phyloP scores from a whole-genome alignment of 805 yeast genomes.

The Cyberlindnera saturnus region DNA sequence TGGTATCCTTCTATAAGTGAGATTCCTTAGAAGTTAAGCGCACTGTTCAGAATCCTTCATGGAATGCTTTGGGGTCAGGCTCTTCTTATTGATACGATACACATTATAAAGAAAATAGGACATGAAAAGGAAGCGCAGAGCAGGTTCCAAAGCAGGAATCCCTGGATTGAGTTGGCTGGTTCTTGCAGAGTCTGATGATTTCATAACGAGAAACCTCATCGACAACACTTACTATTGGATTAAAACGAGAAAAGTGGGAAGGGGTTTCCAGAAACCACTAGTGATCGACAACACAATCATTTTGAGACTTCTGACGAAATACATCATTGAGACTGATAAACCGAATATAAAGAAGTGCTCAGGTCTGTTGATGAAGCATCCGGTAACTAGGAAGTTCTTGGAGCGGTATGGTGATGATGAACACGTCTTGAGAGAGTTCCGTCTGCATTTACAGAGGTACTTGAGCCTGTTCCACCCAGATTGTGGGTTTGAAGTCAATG shows the following conservation, averaged over 20 bases:
- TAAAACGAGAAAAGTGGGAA: constrained; percentile 21
- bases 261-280: constrained; percentile 1
- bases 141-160: too few species aligned
- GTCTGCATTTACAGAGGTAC: constrained; percentile 31
- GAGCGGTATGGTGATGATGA: constrained; percentile 16
- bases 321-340: constrained; percentile 8
- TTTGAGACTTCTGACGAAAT: constrained; percentile 6
- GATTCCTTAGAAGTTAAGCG: too few species aligned
- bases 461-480: constrained; percentile 29
- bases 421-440: constrained; percentile 26
- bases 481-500: constrained; percentile 36
- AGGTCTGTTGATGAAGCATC: constrained; percentile 20
- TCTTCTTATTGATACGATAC: too few species aligned
- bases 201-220: constrained; percentile 22
- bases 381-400: constrained; percentile 23
- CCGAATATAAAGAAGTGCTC: constrained; percentile 19
- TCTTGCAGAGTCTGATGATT: constrained; percentile 25
- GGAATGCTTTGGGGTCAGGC: too few species aligned
- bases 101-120: too few species aligned
- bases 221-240: constrained; percentile 25
- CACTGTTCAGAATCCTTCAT: too few species aligned
- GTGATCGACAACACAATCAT: constrained; percentile 4
- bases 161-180: constrained; percentile 16
- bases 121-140: too few species aligned
- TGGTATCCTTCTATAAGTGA: too few species aligned